Evolutionary conservation across 331 rosid genomes (phyloP).

Genomic region (Quercus phellos): DNA sequence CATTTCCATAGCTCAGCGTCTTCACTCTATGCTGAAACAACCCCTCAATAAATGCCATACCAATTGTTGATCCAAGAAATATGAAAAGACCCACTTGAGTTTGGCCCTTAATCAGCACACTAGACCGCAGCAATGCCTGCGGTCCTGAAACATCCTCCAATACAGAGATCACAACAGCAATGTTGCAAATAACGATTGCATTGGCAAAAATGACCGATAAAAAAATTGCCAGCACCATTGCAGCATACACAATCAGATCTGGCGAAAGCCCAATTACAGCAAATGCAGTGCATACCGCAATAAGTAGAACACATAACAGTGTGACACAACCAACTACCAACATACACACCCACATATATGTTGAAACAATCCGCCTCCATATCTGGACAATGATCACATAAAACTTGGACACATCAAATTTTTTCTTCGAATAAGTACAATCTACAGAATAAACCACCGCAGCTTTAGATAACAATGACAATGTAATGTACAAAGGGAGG

Average conservation of each 20-base stretch:
- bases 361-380: conserved; percentile 70
- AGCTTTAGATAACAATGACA: conserved; percentile 66
- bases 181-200: conserved; percentile 67
- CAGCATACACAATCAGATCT: conserved; percentile 51
- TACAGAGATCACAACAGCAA: conserved; percentile 72
- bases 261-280: conserved; percentile 51
- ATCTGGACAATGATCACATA: conserved; percentile 48
- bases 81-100: conserved; percentile 88
- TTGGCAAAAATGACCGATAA: conserved; percentile 83
- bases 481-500: conserved; percentile 68
- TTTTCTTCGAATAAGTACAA: conserved; percentile 66
- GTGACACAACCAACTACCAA: conserved; percentile 64
- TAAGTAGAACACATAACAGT: conserved; percentile 60
- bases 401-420: conserved; percentile 56
- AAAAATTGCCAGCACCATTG: conserved; percentile 51
- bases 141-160: conserved; percentile 92
- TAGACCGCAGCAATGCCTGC: conserved; percentile 72
- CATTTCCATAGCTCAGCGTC: conserved; percentile 93
- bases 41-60: conserved; percentile 85
- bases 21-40: conserved; percentile 90
- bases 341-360: conserved; percentile 66
- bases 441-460: conserved; percentile 83
- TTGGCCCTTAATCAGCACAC: conserved; percentile 69
- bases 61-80: conserved; percentile 76
- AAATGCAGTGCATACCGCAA: conserved; percentile 62